These are phyloP conservation scores for Sporothrix brunneoviolacea DNA, from an alignment of 2,329 filamentous ascomycete species.

Conservation along the genomic window DNA sequence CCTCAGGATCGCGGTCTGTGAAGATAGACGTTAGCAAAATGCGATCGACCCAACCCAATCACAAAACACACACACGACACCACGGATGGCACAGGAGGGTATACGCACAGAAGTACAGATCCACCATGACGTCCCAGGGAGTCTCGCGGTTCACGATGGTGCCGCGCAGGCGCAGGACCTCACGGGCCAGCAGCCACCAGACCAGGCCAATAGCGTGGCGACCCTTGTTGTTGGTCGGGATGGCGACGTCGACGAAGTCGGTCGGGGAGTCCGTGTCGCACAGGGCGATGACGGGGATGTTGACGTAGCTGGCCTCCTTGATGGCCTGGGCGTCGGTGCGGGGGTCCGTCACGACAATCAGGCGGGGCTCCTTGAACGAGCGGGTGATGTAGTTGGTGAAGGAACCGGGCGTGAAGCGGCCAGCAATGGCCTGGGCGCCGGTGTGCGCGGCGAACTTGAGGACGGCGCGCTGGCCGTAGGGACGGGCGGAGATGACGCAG, in stretches of 20 bases:
- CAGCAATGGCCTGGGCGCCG: slow-evolving; percentile 93
- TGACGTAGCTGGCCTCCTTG: slow-evolving; percentile 99
- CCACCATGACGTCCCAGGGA: slow-evolving; percentile 98
- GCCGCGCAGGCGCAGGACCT: slow-evolving; percentile 97
- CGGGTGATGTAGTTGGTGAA: slow-evolving; percentile 99
- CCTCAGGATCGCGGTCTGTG: slow-evolving; percentile 91
- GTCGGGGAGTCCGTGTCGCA: slow-evolving; percentile 99
- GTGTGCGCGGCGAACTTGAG: slow-evolving; percentile 99
- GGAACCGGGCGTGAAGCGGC: slow-evolving; percentile 99
- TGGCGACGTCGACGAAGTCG: slow-evolving; percentile 99
- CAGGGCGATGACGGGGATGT: slow-evolving; percentile 99
- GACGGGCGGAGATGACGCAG: slow-evolving; percentile 98
- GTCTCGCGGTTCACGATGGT: slow-evolving; percentile 93
- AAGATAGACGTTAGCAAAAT: too few species aligned
- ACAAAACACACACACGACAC: background rate
- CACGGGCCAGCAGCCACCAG: slow-evolving; percentile 99
- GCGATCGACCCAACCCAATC: background rate
- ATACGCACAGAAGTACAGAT: slow-evolving; percentile 92
- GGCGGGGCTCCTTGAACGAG: slow-evolving; percentile 99
- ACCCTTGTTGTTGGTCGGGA: slow-evolving; percentile 99
- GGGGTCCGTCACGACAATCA: slow-evolving; percentile 98
- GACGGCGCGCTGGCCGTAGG: slow-evolving; percentile 98
- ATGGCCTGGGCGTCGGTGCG: slow-evolving; percentile 99
- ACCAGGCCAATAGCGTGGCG: slow-evolving; percentile 96
- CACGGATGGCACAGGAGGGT: background rate